phyloP scores from a whole-genome alignment of 352 stramenopile genomes.

The Pythium apleroticum region DNA sequence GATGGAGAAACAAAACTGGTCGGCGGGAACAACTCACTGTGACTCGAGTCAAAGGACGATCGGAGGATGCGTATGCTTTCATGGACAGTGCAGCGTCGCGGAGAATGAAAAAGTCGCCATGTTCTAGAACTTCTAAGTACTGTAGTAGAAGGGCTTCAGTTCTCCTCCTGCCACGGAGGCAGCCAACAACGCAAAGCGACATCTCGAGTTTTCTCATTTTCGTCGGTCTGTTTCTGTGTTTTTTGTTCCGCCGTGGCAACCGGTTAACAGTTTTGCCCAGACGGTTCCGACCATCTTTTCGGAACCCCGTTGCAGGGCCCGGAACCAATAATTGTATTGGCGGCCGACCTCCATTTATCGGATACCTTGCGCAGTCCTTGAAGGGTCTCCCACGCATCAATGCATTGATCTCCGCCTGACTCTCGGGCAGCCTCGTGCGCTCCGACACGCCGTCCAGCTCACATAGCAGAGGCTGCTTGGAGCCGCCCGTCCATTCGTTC shows the following conservation, averaged over 20 bases:
- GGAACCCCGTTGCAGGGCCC: not conserved
- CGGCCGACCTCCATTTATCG: not conserved
- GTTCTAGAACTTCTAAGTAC: constrained; percentile 1
- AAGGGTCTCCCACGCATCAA: not conserved
- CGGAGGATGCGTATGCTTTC: not conserved
- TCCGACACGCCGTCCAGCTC: not conserved
- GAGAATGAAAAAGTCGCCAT: not conserved
- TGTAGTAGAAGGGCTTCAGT: too few relatives aligned
- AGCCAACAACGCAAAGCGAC: not conserved
- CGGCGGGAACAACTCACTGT: not conserved
- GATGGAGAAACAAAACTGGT: not conserved
- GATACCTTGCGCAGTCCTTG: too few relatives aligned
- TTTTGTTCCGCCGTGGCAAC: not conserved
- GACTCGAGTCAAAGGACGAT: not conserved
- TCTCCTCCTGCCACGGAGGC: not conserved
- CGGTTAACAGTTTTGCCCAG: not conserved
- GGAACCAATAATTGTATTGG: constrained; percentile 6
- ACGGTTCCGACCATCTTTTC: not conserved
- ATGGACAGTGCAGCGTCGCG: not conserved
- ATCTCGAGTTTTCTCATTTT: not conserved
- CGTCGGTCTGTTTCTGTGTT: constrained; percentile 5
- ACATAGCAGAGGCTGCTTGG: constrained; percentile 3
- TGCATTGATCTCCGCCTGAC: not conserved
- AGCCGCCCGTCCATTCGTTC: constrained; percentile 2
- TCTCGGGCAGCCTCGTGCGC: not conserved